Evolutionary conservation across 2,329 filamentous ascomycete genomes (phyloP), one percentile per base, ranked within the genome.

Genomic region (Hypoxylon sp.): DNA sequence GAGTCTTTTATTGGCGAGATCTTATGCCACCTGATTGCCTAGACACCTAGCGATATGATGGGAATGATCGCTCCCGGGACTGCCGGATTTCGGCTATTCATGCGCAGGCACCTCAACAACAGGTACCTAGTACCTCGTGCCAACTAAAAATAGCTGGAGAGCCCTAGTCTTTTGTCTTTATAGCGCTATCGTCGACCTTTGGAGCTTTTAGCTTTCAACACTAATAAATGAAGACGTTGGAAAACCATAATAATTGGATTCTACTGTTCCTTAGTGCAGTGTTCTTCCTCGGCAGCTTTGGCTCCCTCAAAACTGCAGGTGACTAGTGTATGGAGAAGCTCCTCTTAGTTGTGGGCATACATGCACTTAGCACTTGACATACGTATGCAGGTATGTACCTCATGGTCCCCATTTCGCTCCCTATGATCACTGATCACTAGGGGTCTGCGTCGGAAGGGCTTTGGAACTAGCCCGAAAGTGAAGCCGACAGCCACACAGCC

Each of bases 381-480:
- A n/a, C n/a, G n/a, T n/a, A n/a, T n/a, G n/a, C n/a, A n/a, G n/a
- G 19, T 53, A 55, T 28, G 34, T 58, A 58, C 32, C 49, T 53
- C 38, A 46, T 56, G 14, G 45, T 57, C 57, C 57, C 56, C 41
- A 19, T 64, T 61, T 57, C 43, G 25, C 34, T 48, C 46, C 25
- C 25, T 21, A 45, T 38, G 67, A 70, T 67, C 58, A 65, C 65
- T 38, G 67, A 70, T 67, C 58, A 65, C 65, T 61, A 65, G 67
- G 67, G 67, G 60, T 58, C 51, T 53, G 19, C 9, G 43, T 36
- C 52, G 48, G 49, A 36, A 56, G n/a, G 43, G 28, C 30, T 53
- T 53, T 34, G 38, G 28, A 60, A 61, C 52, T 53, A 53, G 59
- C 52, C 67, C 56, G 50, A 67, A 49, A 53, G 50, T 60, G 41